Evolutionary conservation across 2,329 filamentous ascomycete species (phyloP).

Genomic region (Penicillium sp.): DNA sequence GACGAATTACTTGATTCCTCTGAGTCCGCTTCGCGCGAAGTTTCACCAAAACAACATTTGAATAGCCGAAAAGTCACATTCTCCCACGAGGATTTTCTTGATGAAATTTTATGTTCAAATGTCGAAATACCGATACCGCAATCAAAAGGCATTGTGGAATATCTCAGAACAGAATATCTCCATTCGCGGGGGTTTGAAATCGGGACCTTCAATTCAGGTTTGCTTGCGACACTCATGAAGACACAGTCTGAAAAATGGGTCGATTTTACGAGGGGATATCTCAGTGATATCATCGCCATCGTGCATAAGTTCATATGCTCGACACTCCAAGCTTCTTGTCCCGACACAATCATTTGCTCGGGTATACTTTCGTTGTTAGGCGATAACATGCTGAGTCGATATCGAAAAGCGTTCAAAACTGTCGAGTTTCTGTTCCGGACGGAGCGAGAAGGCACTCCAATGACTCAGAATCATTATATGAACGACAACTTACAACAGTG

Average conservation of each 20-base stretch:
- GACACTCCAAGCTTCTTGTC: background rate
- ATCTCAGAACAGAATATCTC: background rate
- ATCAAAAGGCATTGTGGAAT: too few relatives aligned
- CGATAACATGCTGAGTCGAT: background rate
- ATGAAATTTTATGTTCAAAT: too few relatives aligned
- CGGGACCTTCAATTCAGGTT: background rate
- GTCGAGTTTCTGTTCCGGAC: background rate
- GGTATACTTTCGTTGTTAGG: background rate
- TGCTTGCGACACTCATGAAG: background rate
- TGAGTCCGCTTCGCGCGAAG: too few relatives aligned
- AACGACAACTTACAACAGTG: background rate
- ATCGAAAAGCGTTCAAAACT: background rate
- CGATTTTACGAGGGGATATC: background rate
- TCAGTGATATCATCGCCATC: background rate
- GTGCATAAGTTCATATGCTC: background rate
- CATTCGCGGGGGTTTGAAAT: conserved; percentile 5
- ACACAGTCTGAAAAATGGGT: background rate
- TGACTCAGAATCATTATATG: background rate
- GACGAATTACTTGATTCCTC: too few relatives aligned
- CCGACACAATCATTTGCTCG: background rate
- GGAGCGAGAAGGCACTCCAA: background rate
- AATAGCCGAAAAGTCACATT: too few relatives aligned
- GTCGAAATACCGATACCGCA: too few relatives aligned
- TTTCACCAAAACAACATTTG: too few relatives aligned
- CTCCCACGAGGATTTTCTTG: too few relatives aligned